Conservation (phyloP, 2,329 filamentous ascomycete species). For the Nemania abortiva region DNA sequence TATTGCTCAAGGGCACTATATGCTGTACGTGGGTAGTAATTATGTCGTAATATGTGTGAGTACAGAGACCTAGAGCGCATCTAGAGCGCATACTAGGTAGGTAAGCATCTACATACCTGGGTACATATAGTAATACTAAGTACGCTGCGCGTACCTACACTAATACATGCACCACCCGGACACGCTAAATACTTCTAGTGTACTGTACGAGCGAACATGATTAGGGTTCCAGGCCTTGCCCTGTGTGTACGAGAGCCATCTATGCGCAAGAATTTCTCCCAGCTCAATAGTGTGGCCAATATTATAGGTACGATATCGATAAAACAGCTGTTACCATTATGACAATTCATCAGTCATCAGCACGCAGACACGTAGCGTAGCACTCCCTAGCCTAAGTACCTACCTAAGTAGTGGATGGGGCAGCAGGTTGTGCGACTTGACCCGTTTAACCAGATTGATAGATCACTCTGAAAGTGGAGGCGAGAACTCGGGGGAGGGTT, state of each 20-base stretch:
- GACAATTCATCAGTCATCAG: constrained; percentile 5
- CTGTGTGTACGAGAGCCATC: background rate
- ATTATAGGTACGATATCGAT: constrained; percentile 1
- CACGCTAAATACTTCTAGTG: background rate
- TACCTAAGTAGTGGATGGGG: background rate
- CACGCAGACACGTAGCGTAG: background rate
- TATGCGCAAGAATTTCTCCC: background rate
- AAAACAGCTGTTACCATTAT: constrained; percentile 2
- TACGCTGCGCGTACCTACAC: background rate
- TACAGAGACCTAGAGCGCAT: background rate
- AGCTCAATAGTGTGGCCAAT: background rate
- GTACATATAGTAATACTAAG: background rate
- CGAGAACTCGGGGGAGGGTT: background rate
- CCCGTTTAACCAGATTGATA: constrained; percentile 24
- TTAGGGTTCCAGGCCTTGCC: background rate
- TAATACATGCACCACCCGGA: background rate
- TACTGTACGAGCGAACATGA: background rate
- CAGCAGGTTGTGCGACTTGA: constrained; percentile 5
- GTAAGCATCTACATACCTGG: background rate
- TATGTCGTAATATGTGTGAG: background rate
- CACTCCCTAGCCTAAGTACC: background rate
- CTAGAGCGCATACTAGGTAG: too few species aligned
- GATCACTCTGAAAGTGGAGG: background rate
- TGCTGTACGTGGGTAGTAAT: background rate
- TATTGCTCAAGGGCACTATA: background rate